A percentile compares a stretch with the other conserved stretches of the same genome.
These are phyloP conservation scores for Fraxinus platypoda DNA, from an alignment of 305 asterid species.

Conservation along the genomic window DNA sequence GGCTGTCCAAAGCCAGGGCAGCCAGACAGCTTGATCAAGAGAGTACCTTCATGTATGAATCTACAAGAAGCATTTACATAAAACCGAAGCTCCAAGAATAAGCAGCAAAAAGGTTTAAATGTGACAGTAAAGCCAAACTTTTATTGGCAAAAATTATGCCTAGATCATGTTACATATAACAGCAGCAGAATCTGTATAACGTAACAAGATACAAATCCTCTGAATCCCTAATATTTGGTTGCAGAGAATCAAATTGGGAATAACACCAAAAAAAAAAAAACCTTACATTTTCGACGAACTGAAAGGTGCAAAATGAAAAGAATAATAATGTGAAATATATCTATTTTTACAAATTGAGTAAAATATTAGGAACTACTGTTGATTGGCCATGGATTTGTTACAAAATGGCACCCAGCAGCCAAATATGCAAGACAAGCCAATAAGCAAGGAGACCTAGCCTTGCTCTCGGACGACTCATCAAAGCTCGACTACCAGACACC, in stretches of 20 bases:
- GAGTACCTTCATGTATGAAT: background rate
- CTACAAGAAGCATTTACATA: background rate
- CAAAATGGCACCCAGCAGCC: constrained; percentile 80
- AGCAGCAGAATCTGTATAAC: constrained; percentile 16
- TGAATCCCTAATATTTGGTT: constrained; percentile 58
- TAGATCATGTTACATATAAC: constrained; percentile 19
- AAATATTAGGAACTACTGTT: constrained; percentile 5
- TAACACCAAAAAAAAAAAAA: constrained; percentile 20
- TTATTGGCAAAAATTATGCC: constrained; percentile 8
- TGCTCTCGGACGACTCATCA: constrained; percentile 93
- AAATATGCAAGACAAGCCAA: constrained; percentile 77
- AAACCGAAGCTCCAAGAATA: background rate
- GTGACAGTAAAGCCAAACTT: background rate
- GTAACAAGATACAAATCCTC: constrained; percentile 37
- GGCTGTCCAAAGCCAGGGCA: background rate
- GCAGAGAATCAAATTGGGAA: constrained; percentile 56
- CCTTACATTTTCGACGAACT: constrained; percentile 32
- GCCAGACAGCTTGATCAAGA: background rate
- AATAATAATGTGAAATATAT: constrained; percentile 22
- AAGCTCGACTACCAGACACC: constrained; percentile 86
- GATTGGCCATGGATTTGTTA: constrained; percentile 32
- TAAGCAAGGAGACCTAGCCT: constrained; percentile 81
- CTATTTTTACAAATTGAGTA: constrained; percentile 39
- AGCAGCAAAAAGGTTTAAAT: background rate
- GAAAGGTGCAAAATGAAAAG: constrained; percentile 14